Base-by-base conservation (phyloP, 306 rosid species). In the Dryas drummondii region DNA sequence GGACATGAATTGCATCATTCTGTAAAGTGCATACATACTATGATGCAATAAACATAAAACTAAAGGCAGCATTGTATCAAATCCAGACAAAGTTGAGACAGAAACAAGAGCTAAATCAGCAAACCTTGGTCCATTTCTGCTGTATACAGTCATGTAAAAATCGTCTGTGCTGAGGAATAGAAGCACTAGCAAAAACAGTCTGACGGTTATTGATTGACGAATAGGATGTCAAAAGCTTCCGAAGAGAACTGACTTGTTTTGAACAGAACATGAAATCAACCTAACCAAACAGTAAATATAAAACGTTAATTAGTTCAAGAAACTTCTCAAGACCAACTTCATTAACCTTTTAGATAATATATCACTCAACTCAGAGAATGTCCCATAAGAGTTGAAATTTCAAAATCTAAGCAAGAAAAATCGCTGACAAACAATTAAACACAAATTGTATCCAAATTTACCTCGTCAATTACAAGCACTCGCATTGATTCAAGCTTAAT, bases 61-160 rank as follows among this genome's bases (percentile, higher is more conserved):
- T 44, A 66, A 47, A 55, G 47, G 54, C 46, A 22, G 76, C 5
- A 66, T 42, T 46, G 37, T 67, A 64, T 59, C 50, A 66, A 15
- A 62, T 51, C 60, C 53, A 49, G 50, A 81, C 8, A 42, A 52
- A 50, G 11, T 51, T 58, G 16, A 60, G 45, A 85, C 55, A 55
- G 63, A 76, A 85, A 75, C 37, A 68, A 27, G 75, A 77, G 40
- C 58, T 56, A 71, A 71, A 87, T 55, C 55, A 68, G 54, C 76
- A 75, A 73, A 90, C 97, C 93, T 94, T 92, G 40, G 99, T 90
- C 97, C 99, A 94, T 79, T 94, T 94, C 83, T 94, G 97, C 81
- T 94, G 97, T 84, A 92, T 82, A 72, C 89, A 89, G 76, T 94
- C 97, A 52, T 87, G 87, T 81, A 92, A 68, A 80, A 92, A 94